Evolutionary conservation across 2,329 filamentous ascomycete species (phyloP).

Genomic region (Alternaria brassicae): DNA sequence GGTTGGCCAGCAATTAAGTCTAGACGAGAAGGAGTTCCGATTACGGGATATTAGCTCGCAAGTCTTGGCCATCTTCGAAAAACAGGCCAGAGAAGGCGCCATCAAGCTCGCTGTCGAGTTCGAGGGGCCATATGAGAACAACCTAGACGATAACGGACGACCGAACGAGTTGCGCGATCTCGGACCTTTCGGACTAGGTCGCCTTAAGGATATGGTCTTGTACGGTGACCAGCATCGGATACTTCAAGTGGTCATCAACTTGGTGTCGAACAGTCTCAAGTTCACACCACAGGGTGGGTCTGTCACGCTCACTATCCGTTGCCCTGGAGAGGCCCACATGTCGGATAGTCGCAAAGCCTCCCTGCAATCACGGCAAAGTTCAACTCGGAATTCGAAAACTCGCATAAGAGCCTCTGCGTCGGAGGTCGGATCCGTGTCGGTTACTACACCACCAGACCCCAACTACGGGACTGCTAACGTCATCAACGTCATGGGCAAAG

Average conservation of each 20-base stretch:
- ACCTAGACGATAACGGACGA: slow-evolving; percentile 48
- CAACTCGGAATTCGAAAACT: slow-evolving; percentile 45
- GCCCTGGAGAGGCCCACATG: slow-evolving; percentile 65
- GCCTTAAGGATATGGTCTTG: slow-evolving; percentile 82
- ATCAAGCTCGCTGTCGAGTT: slow-evolving; percentile 79
- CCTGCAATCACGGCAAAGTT: slow-evolving; percentile 53
- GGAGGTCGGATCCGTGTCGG: slow-evolving; percentile 40
- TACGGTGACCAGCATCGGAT: slow-evolving; percentile 95
- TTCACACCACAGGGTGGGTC: slow-evolving; percentile 81
- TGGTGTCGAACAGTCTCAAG: slow-evolving; percentile 90
- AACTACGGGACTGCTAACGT: slow-evolving; percentile 52
- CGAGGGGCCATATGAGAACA: slow-evolving; percentile 58
- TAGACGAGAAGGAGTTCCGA: slow-evolving; percentile 86
- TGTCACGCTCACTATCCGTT: slow-evolving; percentile 78
- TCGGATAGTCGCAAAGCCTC: slow-evolving; percentile 55
- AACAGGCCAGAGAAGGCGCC: slow-evolving; percentile 80
- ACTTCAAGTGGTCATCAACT: slow-evolving; percentile 89
- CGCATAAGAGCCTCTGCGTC: slow-evolving; percentile 42
- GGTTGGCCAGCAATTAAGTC: slow-evolving; percentile 79
- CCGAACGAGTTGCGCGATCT: slow-evolving; percentile 61
- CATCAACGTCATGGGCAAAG: slow-evolving; percentile 54
- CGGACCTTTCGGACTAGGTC: slow-evolving; percentile 70
- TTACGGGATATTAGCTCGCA: slow-evolving; percentile 85
- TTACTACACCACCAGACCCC: slow-evolving; percentile 31
- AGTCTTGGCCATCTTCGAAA: slow-evolving; percentile 84